phyloP scores from a whole-genome alignment of 768 basidiomycete species.

The Tricholoma bakamatsutake region DNA sequence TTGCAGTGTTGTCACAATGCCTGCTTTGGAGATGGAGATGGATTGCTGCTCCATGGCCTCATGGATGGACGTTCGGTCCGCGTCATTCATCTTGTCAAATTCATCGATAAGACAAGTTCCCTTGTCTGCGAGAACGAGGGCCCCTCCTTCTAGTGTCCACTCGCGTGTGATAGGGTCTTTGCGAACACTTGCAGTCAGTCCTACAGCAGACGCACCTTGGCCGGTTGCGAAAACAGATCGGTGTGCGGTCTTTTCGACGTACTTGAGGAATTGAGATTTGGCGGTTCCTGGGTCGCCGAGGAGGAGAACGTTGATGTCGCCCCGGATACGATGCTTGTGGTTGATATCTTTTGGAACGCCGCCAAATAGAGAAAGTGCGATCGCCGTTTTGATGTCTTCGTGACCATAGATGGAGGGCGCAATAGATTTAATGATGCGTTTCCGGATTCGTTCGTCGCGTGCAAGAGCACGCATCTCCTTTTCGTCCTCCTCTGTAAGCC shows the following conservation, averaged over 20 bases:
- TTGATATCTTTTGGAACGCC: slow-evolving; percentile 96
- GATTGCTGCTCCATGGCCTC: slow-evolving; percentile 99
- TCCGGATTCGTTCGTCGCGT: slow-evolving; percentile 90
- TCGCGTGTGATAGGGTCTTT: slow-evolving; percentile 96
- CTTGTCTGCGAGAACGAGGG: slow-evolving; percentile 96
- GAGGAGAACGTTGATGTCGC: slow-evolving; percentile 95
- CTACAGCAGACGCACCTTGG: slow-evolving; percentile 96
- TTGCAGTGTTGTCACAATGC: slow-evolving; percentile 96
- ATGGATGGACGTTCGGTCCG: slow-evolving; percentile 96
- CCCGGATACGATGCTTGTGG: slow-evolving; percentile 91
- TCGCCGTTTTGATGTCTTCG: slow-evolving; percentile 97
- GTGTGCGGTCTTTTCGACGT: slow-evolving; percentile 97
- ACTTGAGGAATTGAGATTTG: slow-evolving; percentile 98
- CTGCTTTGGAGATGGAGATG: slow-evolving; percentile 98
- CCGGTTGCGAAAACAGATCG: slow-evolving; percentile 98
- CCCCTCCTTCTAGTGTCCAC: slow-evolving; percentile 98
- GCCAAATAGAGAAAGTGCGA: slow-evolving; percentile 92
- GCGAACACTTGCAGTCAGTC: slow-evolving; percentile 97
- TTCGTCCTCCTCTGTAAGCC: slow-evolving; percentile 95
- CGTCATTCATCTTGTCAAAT: slow-evolving; percentile 99
- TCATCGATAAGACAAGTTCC: slow-evolving; percentile 98
- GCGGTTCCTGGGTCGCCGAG: slow-evolving; percentile 98
- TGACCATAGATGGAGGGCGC: slow-evolving; percentile 99
- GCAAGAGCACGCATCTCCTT: slow-evolving; percentile 83
- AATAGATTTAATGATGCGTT: slow-evolving; percentile 97